These are phyloP conservation scores for Colletotrichum eremochloae DNA, from an alignment of 2,329 filamentous ascomycete genomes.

Conservation along the genomic window DNA sequence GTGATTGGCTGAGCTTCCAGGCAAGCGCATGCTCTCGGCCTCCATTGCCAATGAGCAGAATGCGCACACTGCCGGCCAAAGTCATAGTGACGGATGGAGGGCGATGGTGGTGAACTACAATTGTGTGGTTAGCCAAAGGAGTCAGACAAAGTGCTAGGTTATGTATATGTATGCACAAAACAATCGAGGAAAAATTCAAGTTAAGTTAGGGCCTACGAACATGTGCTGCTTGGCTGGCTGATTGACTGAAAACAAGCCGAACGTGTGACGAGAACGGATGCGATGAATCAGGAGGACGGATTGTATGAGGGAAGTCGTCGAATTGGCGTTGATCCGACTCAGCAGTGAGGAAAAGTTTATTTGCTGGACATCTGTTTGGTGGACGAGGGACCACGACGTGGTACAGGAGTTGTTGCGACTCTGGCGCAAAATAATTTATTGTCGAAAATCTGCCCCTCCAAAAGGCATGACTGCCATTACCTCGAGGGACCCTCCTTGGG, in stretches of 20 bases:
- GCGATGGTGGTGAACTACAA: not conserved
- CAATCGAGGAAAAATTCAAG: not conserved
- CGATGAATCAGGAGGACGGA: not conserved
- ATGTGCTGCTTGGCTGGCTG: not conserved
- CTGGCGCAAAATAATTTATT: slow-evolving; percentile 28
- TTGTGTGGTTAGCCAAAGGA: not conserved
- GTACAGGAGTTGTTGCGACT: slow-evolving; percentile 11
- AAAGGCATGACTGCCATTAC: slow-evolving; percentile 1
- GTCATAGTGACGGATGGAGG: slow-evolving; percentile 21
- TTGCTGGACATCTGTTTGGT: slow-evolving; percentile 20
- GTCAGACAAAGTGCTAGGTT: not conserved
- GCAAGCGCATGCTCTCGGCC: slow-evolving; percentile 82
- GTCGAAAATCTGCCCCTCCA: slow-evolving; percentile 33
- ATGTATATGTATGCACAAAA: not conserved
- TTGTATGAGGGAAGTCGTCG: not conserved
- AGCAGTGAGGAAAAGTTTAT: slow-evolving; percentile 18
- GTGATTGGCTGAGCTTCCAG: slow-evolving; percentile 79
- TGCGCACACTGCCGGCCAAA: slow-evolving; percentile 33
- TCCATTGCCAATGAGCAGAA: slow-evolving; percentile 80
- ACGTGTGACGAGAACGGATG: not conserved
- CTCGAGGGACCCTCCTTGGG: not conserved
- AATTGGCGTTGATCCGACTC: slow-evolving; percentile 1
- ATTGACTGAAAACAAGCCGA: not conserved
- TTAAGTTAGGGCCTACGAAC: not conserved
- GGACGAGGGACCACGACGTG: slow-evolving; percentile 1